Evolutionary conservation across 169 alveolate species (phyloP), one percentile per base, ranked within the genome.

Genomic region (Plasmodium fragile): DNA sequence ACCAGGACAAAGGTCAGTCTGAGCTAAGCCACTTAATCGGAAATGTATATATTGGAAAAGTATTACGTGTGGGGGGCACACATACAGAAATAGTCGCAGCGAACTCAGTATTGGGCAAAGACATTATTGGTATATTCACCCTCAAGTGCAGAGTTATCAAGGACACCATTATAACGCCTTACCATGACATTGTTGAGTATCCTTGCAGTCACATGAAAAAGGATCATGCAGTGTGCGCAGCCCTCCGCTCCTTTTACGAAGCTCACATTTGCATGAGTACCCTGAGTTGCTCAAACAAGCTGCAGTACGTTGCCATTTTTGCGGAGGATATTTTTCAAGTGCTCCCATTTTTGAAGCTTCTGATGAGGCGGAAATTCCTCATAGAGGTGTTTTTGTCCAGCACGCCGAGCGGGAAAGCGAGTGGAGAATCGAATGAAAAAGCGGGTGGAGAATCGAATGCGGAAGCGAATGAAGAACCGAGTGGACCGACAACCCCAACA

Each of bases 61-160:
- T 85, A 16, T 10, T 85, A 85, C 59, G 79, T 16, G 80, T 43
- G 22, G 93, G 73, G 59, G 79, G 81, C 6, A 49, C 59, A 30
- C 43, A n/a, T 65, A 5, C 30, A 11, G 59, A 25, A 25, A 41
- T 34, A 73, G 36, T 28, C 36, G n/a, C 75, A 65, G 30, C 41
- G 39, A 18, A 25, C 75, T 49, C 69, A 36, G 41, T 85, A 30
- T 55, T 32, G 1, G 93, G 93, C 3, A 85, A 85, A 73, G 69
- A 69, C 65, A 34, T 85, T 34, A 85, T 85, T 34, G 93, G 93
- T 11, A 85, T 85, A 85, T 73, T 85, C 80, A 85, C 93, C 4
- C 53, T 85, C 36, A 85, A 85, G 59, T 73, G 85, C 34, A 85
- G 55, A 73, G 79, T 85, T 52, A 52, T 73, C 3, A 85, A 85